Evolutionary conservation across 2,329 filamentous ascomycete genomes (phyloP).

Genomic region (Trichophyton equinum): DNA sequence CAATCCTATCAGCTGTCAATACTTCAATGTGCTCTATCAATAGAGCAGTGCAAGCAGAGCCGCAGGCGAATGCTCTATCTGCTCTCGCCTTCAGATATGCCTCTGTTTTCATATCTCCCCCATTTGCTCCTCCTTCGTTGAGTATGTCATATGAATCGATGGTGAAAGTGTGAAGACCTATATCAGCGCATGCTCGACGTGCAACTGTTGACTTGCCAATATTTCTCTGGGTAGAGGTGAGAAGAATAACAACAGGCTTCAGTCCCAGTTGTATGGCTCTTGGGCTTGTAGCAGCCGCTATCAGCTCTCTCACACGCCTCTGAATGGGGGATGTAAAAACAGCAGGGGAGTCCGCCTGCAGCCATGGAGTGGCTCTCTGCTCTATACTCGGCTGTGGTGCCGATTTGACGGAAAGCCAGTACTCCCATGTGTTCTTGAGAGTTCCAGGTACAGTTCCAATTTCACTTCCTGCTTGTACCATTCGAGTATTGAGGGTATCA

Average conservation of each 20-base stretch:
- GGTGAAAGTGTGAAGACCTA: slow-evolving; percentile 77
- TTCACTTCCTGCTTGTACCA: slow-evolving; percentile 83
- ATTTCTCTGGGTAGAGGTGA: slow-evolving; percentile 82
- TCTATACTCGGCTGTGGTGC: slow-evolving; percentile 39
- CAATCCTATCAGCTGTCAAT: slow-evolving; percentile 80
- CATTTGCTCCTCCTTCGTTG: slow-evolving; percentile 76
- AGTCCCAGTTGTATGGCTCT: slow-evolving; percentile 76
- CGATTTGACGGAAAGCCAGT: slow-evolving; percentile 69
- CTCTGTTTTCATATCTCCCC: slow-evolving; percentile 87
- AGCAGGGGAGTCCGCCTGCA: slow-evolving; percentile 27
- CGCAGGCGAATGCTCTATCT: slow-evolving; percentile 79
- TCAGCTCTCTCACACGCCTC: slow-evolving; percentile 66
- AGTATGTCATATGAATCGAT: slow-evolving; percentile 90
- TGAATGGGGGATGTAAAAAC: slow-evolving; percentile 44
- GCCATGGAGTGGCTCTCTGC: slow-evolving; percentile 23
- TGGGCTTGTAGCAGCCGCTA: slow-evolving; percentile 77
- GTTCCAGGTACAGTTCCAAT: slow-evolving; percentile 67
- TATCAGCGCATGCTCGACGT: slow-evolving; percentile 65
- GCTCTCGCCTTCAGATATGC: slow-evolving; percentile 77
- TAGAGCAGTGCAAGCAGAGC: slow-evolving; percentile 66
- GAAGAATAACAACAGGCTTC: slow-evolving; percentile 73
- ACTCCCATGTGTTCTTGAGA: slow-evolving; percentile 69
- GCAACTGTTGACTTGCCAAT: slow-evolving; percentile 84
- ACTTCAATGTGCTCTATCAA: slow-evolving; percentile 86
- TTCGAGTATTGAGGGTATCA: slow-evolving; percentile 72